These are phyloP conservation scores for Pseudogymnoascus pannorum DNA, from an alignment of 2,329 filamentous ascomycete species.

Conservation along the genomic window DNA sequence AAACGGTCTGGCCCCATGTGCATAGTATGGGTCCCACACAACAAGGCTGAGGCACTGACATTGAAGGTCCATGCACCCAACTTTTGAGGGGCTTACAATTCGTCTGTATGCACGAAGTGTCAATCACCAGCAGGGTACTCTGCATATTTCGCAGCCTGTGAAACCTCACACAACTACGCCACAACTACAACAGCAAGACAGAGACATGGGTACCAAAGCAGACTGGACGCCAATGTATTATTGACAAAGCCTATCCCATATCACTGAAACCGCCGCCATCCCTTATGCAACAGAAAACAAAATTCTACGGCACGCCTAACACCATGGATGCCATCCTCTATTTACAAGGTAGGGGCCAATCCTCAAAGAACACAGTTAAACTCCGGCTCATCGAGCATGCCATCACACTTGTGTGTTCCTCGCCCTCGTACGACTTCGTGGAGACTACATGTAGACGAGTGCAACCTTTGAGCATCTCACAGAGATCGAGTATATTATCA, in stretches of 20 bases:
- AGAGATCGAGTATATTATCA: neutral
- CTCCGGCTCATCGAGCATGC: slow-evolving; percentile 4
- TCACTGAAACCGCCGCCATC: neutral
- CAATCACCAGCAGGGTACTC: no score
- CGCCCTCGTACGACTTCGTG: neutral
- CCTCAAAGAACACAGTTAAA: neutral
- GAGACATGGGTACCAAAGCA: no score
- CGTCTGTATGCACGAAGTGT: no score
- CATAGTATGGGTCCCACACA: no score
- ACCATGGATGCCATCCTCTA: neutral
- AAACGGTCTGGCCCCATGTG: no score
- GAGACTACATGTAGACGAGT: neutral
- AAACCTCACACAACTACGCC: no score
- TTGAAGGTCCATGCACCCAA: no score
- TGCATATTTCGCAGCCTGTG: no score
- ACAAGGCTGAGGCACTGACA: no score
- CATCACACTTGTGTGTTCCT: slow-evolving; percentile 4
- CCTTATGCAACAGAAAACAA: neutral
- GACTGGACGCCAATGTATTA: no score
- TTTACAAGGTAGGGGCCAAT: neutral
- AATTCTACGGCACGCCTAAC: neutral
- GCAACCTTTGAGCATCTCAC: neutral
- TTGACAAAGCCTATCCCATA: neutral
- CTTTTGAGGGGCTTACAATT: no score
- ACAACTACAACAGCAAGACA: no score